Evolutionary conservation across 768 basidiomycete genomes (phyloP).

Genomic region (Boletus edulis): DNA sequence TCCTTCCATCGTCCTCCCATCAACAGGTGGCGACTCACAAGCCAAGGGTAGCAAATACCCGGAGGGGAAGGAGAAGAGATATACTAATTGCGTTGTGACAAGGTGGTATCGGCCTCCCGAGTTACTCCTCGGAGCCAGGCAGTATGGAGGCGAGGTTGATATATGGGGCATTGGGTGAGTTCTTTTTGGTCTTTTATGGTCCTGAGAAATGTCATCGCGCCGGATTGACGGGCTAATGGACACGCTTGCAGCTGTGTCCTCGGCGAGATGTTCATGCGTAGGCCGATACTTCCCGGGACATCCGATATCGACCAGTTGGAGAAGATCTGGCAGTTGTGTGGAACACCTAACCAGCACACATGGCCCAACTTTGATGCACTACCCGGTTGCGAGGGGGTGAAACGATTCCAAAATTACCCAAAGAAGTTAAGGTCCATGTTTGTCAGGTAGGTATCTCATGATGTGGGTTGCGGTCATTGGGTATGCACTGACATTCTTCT

Average conservation of each 20-base stretch:
- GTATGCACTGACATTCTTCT: neutral
- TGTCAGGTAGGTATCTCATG: conserved; percentile 49
- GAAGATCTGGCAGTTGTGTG: conserved; percentile 88
- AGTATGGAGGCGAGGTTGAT: conserved; percentile 93
- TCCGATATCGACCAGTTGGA: conserved; percentile 91
- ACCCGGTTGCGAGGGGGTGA: conserved; percentile 80
- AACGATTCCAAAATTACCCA: conserved; percentile 51
- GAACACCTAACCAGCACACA: conserved; percentile 76
- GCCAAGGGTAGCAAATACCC: conserved; percentile 32
- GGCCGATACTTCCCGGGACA: conserved; percentile 83
- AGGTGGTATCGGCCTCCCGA: conserved; percentile 95
- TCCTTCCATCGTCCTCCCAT: conserved; percentile 39
- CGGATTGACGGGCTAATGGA: conserved; percentile 1
- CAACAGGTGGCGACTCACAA: conserved; percentile 16
- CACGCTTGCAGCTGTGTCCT: conserved; percentile 69
- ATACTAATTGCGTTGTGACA: conserved; percentile 95
- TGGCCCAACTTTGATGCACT: conserved; percentile 77
- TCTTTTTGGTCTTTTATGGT: neutral
- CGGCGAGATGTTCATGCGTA: conserved; percentile 92
- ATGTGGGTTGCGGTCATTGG: neutral
- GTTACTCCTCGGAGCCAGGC: conserved; percentile 81
- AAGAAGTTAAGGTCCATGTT: conserved; percentile 58
- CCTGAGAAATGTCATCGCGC: neutral
- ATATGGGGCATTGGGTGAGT: conserved; percentile 96
- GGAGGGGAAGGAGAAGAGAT: conserved; percentile 60